phyloP scores from a whole-genome alignment of 139 green algal genomes.

The Medakamo hakoo region DNA sequence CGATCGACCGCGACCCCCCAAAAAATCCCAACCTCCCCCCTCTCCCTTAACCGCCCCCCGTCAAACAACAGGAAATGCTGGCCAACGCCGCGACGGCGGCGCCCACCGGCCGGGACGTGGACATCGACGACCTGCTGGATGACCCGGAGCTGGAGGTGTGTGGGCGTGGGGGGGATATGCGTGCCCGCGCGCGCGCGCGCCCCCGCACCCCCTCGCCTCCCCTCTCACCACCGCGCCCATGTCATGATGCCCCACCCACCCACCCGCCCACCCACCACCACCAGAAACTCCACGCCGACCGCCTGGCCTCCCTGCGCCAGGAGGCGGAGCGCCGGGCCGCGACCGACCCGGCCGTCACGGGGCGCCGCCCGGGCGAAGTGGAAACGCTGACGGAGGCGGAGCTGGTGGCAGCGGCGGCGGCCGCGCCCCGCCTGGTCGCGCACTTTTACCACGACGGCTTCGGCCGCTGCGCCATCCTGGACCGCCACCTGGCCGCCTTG shows the following conservation, averaged over 20 bases:
- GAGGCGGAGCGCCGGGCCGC: slow-evolving; percentile 48
- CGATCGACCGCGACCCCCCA: too few relatives aligned
- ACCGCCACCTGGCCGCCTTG: slow-evolving; percentile 66
- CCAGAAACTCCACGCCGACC: slow-evolving; percentile 37
- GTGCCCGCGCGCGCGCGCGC: too few relatives aligned
- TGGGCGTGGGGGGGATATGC: too few relatives aligned
- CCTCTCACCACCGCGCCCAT: too few relatives aligned
- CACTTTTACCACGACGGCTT: slow-evolving; percentile 24
- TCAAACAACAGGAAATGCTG: not conserved
- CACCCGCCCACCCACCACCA: too few relatives aligned
- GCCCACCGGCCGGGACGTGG: slow-evolving; percentile 9
- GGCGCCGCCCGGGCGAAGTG: slow-evolving; percentile 20
- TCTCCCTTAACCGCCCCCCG: too few relatives aligned
- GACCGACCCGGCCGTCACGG: not conserved
- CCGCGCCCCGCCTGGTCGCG: not conserved
- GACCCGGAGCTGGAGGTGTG: slow-evolving; percentile 37
- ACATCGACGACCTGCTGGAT: slow-evolving; percentile 65
- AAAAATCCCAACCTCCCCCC: not conserved
- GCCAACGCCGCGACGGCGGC: not conserved
- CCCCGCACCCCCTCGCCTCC: too few relatives aligned
- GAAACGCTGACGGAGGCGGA: slow-evolving; percentile 63
- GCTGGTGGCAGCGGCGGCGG: slow-evolving; percentile 13
- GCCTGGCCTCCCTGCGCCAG: slow-evolving; percentile 38
- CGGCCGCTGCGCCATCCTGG: slow-evolving; percentile 80
- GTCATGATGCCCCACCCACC: too few relatives aligned